Conservation (phyloP, 1,139 yeast species). For the Geotrichum cucujoidarum region DNA sequence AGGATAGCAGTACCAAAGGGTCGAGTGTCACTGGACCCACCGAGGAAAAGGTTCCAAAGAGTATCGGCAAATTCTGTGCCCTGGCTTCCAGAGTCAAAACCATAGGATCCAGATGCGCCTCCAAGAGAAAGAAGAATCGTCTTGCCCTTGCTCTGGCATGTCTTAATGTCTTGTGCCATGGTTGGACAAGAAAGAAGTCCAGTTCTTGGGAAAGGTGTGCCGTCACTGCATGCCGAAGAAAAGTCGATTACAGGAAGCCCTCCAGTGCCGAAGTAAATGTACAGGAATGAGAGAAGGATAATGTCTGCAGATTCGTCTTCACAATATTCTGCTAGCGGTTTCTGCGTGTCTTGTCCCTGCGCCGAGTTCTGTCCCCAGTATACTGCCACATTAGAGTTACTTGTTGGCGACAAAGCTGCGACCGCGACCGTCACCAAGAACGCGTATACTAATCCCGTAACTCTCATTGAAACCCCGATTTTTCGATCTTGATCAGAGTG, state of each 20-base stretch:
- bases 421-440: background rate
- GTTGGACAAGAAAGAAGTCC: conserved; percentile 35
- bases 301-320: conserved; percentile 63
- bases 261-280: conserved; percentile 49
- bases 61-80: conserved; percentile 68
- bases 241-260: conserved; percentile 52
- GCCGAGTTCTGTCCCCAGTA: conserved; percentile 88
- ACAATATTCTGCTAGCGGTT: conserved; percentile 63
- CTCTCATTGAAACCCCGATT: background rate
- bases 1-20: conserved; percentile 71
- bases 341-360: conserved; percentile 45
- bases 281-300: conserved; percentile 64
- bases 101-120: conserved; percentile 78
- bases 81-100: conserved; percentile 56
- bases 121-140: conserved; percentile 78
- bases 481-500: background rate
- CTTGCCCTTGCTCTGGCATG: conserved; percentile 76
- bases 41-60: conserved; percentile 84
- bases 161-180: conserved; percentile 58
- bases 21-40: conserved; percentile 54
- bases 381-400: conserved; percentile 55
- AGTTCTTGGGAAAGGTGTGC: conserved; percentile 29
- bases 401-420: background rate
- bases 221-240: conserved; percentile 48
- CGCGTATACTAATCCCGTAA: background rate